phyloP scores from a whole-genome alignment of 2,329 filamentous ascomycete genomes.

The Aspergillus tubingensis region DNA sequence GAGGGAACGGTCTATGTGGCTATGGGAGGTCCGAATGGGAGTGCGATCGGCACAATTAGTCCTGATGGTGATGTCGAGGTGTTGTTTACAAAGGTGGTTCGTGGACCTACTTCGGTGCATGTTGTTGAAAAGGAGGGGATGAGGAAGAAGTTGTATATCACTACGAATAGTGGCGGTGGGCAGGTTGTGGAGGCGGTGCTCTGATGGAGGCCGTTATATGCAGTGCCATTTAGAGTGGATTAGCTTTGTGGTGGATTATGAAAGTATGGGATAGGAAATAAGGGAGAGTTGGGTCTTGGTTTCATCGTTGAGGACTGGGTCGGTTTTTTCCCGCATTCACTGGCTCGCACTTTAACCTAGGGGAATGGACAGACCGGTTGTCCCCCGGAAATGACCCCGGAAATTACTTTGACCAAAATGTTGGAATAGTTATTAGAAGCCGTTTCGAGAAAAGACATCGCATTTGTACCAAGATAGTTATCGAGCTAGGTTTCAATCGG shows the following conservation, averaged over 20 bases:
- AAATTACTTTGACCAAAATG: no score
- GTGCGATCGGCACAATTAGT: conserved; percentile 10
- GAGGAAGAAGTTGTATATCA: conserved; percentile 7
- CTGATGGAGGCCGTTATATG: neutral
- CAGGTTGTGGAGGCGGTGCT: conserved; percentile 7
- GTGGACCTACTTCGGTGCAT: conserved; percentile 12
- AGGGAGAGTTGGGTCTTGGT: no score
- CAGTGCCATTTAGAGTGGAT: neutral
- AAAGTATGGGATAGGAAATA: no score
- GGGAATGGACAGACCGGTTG: no score
- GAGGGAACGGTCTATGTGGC: conserved; percentile 17
- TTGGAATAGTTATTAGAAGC: no score
- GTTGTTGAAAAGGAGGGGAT: neutral
- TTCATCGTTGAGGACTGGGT: no score
- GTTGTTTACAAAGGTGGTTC: neutral
- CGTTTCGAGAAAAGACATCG: no score
- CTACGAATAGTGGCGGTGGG: conserved; percentile 10
- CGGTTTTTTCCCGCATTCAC: no score
- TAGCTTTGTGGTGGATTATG: neutral
- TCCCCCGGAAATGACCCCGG: no score
- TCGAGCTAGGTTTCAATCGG: no score
- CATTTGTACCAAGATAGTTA: no score
- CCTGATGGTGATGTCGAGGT: conserved; percentile 17
- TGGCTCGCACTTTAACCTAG: no score
- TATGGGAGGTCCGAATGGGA: neutral